Base-by-base conservation (phyloP, 1,284 basidiomycete species). In the Ceratorhiza oryzae-sativae region DNA sequence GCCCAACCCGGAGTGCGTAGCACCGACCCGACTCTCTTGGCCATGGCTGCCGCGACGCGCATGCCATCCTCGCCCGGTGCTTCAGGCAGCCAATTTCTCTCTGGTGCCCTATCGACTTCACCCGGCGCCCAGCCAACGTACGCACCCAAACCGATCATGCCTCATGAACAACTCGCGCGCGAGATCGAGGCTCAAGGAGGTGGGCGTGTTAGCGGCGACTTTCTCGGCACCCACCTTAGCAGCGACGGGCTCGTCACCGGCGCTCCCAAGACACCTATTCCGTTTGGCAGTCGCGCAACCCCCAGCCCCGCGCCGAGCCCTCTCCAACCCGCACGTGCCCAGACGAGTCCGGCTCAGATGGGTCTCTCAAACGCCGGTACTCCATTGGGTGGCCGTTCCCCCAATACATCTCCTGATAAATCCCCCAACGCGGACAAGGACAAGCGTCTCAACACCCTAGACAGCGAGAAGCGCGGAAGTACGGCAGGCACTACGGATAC, bases 121-220 rank as follows among this genome's bases (percentile, higher is more conserved):
- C 39, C 84, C 84, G 6, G 80, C 82, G 10, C 81, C 83, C 27
- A 78, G 82, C 13, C 83, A 86, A 1, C 86, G 87, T 4, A 83
- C 85, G 0, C 88, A 88, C 1, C 85, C 88, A 2, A 87, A 86
- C 3, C 87, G 87, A 70, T 70, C n/a, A 70, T 70, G 67, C 53
- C 67, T 18, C 67, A 70, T 49, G 67, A 70, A 34, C 67, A 70
- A 32, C 67, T 70, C n/a, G 67, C 67, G 18, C 67, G 67, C 55
- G 67, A 70, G 42, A 70, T 70, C n/a, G 67, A 70, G 20, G 67
- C 67, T 2, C 67, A 70, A 48, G 67, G 67, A 15, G 67, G 67
- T 3, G 67, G 67, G n/a, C 67, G 67, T 12, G 36, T 46, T 9
- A 48, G 41, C 20, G 42, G 67, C 9, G 67, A 70, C 41, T 34